Evolutionary conservation across 2,329 filamentous ascomycete genomes (phyloP), one percentile per base, ranked within the genome.

Genomic region (Alternaria triticina): DNA sequence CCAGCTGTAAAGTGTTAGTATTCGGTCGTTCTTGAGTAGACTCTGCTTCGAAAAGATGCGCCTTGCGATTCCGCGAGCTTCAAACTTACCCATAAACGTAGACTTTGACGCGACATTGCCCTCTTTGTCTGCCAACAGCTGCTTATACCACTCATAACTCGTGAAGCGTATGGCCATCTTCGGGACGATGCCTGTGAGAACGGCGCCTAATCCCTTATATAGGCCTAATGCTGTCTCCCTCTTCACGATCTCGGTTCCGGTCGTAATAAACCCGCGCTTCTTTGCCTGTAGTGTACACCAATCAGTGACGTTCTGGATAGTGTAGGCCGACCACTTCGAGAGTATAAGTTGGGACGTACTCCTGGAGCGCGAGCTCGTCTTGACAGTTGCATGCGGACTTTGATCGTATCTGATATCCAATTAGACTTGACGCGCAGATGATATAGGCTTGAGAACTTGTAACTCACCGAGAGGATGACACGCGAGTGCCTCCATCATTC

Each of bases 101-200:
- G 87, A 87, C 70, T 87, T 86, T 51, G 91, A 91, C 28, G 88
- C 89, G 51, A 97, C 87, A 28, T 79, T 76, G 46, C 93, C 92
- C 3, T 88, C 77, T 69, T 87, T 83, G 80, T 93, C 86, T 46
- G 92, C 89, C 23, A 97, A 85, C 65, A 91, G 66, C 78, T 93
- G 89, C 87, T 98, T 98, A 83, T 98, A 99, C 79, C 88, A 89
- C 82, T 98, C 96, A 82, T 98, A 99, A 59, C 93, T 97, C 51
- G 95, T 97, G 83, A 99, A 99, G 43, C 96, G 92, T 80, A 98
- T 99, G 65, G 96, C 96, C 96, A 99, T 99, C 83, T 99, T 99
- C 59, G 96, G 96, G 22, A 99, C 89, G 80, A 99, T 99, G 70
- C 96, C 96, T 23, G 94, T 97, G 62, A 98, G 81, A 45, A 99